phyloP scores from a whole-genome alignment of 2,329 filamentous ascomycete species.

The Monilinia fructicola region DNA sequence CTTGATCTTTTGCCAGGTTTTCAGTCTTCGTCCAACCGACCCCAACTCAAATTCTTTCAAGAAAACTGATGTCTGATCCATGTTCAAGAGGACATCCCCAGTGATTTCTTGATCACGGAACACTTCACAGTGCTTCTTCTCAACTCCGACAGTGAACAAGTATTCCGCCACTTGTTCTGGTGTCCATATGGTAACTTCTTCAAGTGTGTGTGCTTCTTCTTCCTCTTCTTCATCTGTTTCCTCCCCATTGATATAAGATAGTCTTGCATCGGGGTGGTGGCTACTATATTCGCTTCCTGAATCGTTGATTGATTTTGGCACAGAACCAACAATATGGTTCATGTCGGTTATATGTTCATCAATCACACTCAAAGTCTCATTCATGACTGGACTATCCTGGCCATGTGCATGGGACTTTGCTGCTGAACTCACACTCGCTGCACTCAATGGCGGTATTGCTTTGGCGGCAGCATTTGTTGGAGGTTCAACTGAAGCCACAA shows the following conservation, averaged over 20 bases:
- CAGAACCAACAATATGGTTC: constrained; percentile 46
- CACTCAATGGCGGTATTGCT: constrained; percentile 41
- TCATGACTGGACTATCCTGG: constrained; percentile 76
- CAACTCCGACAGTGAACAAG: constrained; percentile 79
- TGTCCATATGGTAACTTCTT: constrained; percentile 78
- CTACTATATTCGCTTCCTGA: constrained; percentile 93
- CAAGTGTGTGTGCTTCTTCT: constrained; percentile 58
- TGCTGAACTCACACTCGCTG: constrained; percentile 45
- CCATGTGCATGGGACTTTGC: constrained; percentile 47
- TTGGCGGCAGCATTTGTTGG: background rate
- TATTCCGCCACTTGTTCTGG: constrained; percentile 84
- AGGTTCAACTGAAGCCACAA: constrained; percentile 3
- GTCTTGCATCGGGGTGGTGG: constrained; percentile 68
- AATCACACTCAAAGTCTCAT: constrained; percentile 93
- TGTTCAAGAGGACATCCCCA: constrained; percentile 86
- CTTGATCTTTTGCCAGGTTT: constrained; percentile 97
- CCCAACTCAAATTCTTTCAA: constrained; percentile 94
- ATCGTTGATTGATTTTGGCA: constrained; percentile 62
- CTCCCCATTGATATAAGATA: constrained; percentile 90
- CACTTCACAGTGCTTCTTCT: constrained; percentile 87
- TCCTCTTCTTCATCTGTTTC: constrained; percentile 94
- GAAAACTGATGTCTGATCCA: constrained; percentile 94
- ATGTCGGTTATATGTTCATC: constrained; percentile 96
- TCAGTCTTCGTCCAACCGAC: constrained; percentile 82
- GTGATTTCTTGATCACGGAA: constrained; percentile 95